These are phyloP conservation scores for Rhodosporidiobolus sp. DNA, from an alignment of 768 basidiomycete species.

Conservation along the genomic window DNA sequence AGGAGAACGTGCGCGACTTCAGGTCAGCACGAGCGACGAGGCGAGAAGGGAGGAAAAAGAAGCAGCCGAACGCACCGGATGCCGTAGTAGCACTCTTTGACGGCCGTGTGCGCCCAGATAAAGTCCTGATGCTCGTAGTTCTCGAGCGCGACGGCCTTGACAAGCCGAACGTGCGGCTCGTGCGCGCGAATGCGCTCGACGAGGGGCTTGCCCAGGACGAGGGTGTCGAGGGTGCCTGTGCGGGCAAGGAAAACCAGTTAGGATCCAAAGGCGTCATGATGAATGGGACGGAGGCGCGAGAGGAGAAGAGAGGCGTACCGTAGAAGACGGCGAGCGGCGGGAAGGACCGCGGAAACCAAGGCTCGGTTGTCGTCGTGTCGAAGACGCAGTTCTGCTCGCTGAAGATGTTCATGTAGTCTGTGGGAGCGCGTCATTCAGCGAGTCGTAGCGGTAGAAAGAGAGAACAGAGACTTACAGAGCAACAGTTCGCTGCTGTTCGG, in stretches of 20 bases:
- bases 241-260: too few relatives aligned
- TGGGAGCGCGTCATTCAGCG: too few relatives aligned
- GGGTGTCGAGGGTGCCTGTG: constrained; percentile 21
- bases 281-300: too few relatives aligned
- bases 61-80: not conserved
- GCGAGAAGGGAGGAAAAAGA: too few relatives aligned
- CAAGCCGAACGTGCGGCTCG: constrained; percentile 24
- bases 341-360: constrained; percentile 33
- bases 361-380: constrained; percentile 21
- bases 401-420: constrained; percentile 1
- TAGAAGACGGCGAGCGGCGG: constrained; percentile 35
- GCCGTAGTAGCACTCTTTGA: constrained; percentile 20
- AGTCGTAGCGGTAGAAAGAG: not conserved
- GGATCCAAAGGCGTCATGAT: too few relatives aligned
- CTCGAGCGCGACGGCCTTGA: constrained; percentile 34
- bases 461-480: not conserved
- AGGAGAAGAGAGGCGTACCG: constrained; percentile 4
- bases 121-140: constrained; percentile 33
- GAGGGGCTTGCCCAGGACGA: constrained; percentile 36
- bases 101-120: constrained; percentile 27
- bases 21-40: too few relatives aligned
- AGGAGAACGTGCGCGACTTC: too few relatives aligned
- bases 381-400: constrained; percentile 32
- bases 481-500: constrained; percentile 26
- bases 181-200: constrained; percentile 23